Evolutionary conservation across 2,329 filamentous ascomycete genomes (phyloP), one percentile per base, ranked within the genome.

Genomic region (Xylariaceae sp.): DNA sequence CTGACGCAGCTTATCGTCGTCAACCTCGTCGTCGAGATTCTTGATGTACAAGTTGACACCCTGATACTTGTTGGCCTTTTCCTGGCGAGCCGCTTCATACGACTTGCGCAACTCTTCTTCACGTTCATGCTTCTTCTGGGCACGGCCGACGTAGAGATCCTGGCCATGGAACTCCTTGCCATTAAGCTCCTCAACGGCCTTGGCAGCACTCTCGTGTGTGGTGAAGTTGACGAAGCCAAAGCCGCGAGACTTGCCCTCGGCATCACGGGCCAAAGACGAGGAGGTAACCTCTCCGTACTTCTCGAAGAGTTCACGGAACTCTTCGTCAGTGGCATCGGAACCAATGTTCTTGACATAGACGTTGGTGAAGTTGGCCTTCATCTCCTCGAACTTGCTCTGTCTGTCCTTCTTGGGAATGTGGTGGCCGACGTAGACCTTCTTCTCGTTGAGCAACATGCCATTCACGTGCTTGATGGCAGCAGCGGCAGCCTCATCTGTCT

Each of bases 301-400:
- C 75, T 92, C 86, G 58, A 98, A 97, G 35, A 97, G 75, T 47
- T 83, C 77, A 56, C 88, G 88, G 81, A 98, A 97, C 63, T 97
- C 85, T 7, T 97, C 89, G 47, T 98, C 92, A 43, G 80, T 84
- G 50, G 83, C 86, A 34, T 96, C 90, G 24, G 71, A 60, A 57
- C 82, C 79, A 56, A 98, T 84, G 74, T 98, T 98, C 83, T 98
- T 98, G 73, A 98, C 87, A 72, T 98, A 98, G 68, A 98, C 83
- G 68, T 98, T 98, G 74, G 92, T 98, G 78, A 94, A 98, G 78
- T 98, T 98, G 68, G 92, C 92, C 83, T 98, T 98, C 90, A 98
- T 98, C 78, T 98, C 92, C 74, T 98, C 92, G 57, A 97, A 97
- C 74, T 98, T 98, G 87, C 88, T 95, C 79, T 97, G 92, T 59